Base-by-base conservation (phyloP, 257 asterid genomes). In the Lycium ferocissimum region DNA sequence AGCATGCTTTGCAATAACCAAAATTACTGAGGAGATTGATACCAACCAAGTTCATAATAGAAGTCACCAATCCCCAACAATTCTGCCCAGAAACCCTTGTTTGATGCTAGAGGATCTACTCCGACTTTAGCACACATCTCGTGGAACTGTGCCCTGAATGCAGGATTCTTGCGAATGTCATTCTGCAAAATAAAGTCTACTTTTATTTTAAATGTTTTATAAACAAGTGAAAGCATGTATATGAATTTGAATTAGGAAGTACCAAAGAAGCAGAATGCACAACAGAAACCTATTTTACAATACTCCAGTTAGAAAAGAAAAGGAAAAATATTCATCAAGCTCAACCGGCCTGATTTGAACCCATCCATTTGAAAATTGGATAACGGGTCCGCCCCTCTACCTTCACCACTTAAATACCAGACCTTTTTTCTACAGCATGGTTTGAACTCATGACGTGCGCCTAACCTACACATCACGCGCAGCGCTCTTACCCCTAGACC, bases 121-220 rank as follows among this genome's bases (percentile, higher is more conserved):
- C 99, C 99, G 11, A 97, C 97, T 88, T 97, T 97, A 83, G 99
- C 96, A 90, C 99, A 95, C 99, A 97, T 97, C 95, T 97, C 99
- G 69, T 97, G 99, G 76, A 97, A 97, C 86, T 97, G 99, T 15
- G 99, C 89, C 53, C 99, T 90, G 87, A 97, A 97, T 69, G 97
- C 94, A 49, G 99, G 99, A 72, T 97, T 95, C 93, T 95, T 95
- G 85, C 96, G 95, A 58, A 97, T 97, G 88, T 97, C 99, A 90
- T 94, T 97, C 99, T 97, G 94, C 86, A 76, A 87, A 72, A 66
- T 47, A 57, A 85, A 83, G 38, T 51, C 63, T 76, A 2, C 14
- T 22, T 26, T 22, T 22, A 12, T 47, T 75, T 49, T 14, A 75
- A 75, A 22, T 6, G 20, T 49, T n/a, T n/a, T n/a, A n/a, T n/a